These are phyloP conservation scores for Metarhizium sp. DNA, from an alignment of 2,329 filamentous ascomycete genomes.

Conservation along the genomic window DNA sequence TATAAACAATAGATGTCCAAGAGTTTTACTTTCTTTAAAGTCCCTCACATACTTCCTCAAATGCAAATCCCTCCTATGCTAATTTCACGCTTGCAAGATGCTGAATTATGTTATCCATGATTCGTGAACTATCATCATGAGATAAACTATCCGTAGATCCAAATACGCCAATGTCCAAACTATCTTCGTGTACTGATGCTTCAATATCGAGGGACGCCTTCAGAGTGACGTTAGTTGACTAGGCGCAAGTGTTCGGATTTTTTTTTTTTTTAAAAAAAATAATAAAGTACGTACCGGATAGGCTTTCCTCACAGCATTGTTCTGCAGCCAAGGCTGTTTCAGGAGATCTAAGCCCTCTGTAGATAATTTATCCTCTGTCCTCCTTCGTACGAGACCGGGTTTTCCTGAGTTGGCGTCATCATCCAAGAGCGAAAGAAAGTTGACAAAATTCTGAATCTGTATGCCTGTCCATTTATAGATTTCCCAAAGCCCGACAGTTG, in stretches of 20 bases:
- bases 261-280: not conserved
- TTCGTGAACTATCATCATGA: conserved; percentile 12
- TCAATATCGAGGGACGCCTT: conserved; percentile 33
- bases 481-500: conserved; percentile 59
- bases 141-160: conserved; percentile 21
- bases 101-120: conserved; percentile 17
- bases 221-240: conserved; percentile 2
- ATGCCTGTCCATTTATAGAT: conserved; percentile 68
- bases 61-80: not conserved
- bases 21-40: not conserved
- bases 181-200: conserved; percentile 21
- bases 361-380: not conserved
- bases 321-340: conserved; percentile 8
- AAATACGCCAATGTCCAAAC: conserved; percentile 32
- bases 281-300: conserved; percentile 18
- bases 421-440: conserved; percentile 57
- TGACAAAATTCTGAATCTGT: conserved; percentile 64
- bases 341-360: not conserved
- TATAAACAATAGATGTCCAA: not conserved
- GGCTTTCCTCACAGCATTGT: conserved; percentile 14
- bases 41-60: not conserved
- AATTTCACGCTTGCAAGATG: conserved; percentile 5
- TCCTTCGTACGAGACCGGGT: not conserved
- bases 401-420: not conserved
- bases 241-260: not conserved